Percentiles rank a stretch among this genome's conserved stretches.
These are phyloP conservation scores for Candida yuanshanica DNA, from an alignment of 805 yeast genomes.

Conservation along the genomic window DNA sequence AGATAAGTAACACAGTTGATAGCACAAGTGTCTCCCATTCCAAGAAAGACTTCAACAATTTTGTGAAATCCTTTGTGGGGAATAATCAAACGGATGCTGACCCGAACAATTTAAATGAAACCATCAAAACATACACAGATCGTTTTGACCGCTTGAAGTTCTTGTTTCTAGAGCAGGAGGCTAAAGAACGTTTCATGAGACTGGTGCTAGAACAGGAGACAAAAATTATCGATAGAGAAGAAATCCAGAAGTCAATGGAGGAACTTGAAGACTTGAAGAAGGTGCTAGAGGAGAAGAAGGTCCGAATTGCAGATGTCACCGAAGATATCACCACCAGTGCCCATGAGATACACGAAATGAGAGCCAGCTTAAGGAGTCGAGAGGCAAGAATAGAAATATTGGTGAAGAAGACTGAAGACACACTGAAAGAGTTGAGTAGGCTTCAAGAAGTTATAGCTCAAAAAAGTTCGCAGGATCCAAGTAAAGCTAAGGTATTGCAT, in stretches of 20 bases:
- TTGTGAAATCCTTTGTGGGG: background rate
- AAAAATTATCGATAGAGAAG: conserved; percentile 27
- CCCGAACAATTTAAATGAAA: conserved; percentile 30
- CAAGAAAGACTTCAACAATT: background rate
- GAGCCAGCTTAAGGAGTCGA: background rate
- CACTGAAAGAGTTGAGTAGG: background rate
- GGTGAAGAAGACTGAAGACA: conserved; percentile 10
- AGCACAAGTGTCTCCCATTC: background rate
- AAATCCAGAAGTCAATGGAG: conserved; percentile 27
- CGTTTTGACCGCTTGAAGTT: conserved; percentile 52
- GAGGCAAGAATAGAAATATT: background rate
- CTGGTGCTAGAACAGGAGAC: conserved; percentile 35
- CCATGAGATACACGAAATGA: background rate
- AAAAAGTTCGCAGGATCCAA: background rate
- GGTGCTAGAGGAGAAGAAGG: conserved; percentile 22
- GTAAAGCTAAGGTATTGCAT: background rate
- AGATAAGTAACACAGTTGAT: background rate
- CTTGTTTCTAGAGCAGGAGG: conserved; percentile 64
- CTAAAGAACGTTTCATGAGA: conserved; percentile 61
- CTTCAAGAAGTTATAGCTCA: background rate
- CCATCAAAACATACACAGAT: conserved; percentile 28
- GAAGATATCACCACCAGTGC: background rate
- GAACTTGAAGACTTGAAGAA: conserved; percentile 23
- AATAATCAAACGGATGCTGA: conserved; percentile 10
- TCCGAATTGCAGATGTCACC: conserved; percentile 8